phyloP scores from a whole-genome alignment of 2,329 filamentous ascomycete species.

The Fonsecaea multimorphosa region DNA sequence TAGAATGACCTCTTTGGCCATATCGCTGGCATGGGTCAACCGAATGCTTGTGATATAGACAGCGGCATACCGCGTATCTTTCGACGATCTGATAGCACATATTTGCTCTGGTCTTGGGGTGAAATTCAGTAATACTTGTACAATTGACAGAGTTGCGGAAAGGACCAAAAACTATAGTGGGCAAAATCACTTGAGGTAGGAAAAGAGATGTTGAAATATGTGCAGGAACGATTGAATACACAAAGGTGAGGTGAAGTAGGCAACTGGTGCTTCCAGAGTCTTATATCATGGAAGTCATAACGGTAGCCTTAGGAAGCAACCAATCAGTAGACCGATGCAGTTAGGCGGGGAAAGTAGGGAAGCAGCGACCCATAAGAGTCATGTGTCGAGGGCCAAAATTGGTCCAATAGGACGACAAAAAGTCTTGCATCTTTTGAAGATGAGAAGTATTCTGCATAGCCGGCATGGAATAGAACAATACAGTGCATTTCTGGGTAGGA shows the following conservation, averaged over 20 bases:
- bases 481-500: slow-evolving; percentile 17
- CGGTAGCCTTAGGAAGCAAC: slow-evolving; percentile 34
- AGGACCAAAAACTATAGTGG: slow-evolving; percentile 1
- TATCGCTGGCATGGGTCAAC: slow-evolving; percentile 81
- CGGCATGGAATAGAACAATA: slow-evolving; percentile 20
- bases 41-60: slow-evolving; percentile 85
- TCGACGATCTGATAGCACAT: slow-evolving; percentile 93
- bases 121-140: slow-evolving; percentile 17
- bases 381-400: slow-evolving; percentile 24
- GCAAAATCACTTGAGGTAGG: slow-evolving; percentile 1
- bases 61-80: slow-evolving; percentile 83
- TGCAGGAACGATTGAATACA: slow-evolving; percentile 21
- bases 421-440: slow-evolving; percentile 15
- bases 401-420: slow-evolving; percentile 26
- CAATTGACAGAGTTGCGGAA: slow-evolving; percentile 8
- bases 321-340: slow-evolving; percentile 27
- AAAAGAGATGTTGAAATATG: slow-evolving; percentile 21
- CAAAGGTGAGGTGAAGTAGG: slow-evolving; percentile 27
- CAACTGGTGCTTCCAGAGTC: slow-evolving; percentile 23
- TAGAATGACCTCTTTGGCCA: slow-evolving; percentile 72
- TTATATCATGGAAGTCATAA: slow-evolving; percentile 32
- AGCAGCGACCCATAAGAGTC: slow-evolving; percentile 20
- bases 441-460: slow-evolving; percentile 24
- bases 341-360: slow-evolving; percentile 22
- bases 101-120: slow-evolving; percentile 40